These are phyloP conservation scores for Fusarium austroafricanum DNA, from an alignment of 2,329 filamentous ascomycete species.

Conservation along the genomic window DNA sequence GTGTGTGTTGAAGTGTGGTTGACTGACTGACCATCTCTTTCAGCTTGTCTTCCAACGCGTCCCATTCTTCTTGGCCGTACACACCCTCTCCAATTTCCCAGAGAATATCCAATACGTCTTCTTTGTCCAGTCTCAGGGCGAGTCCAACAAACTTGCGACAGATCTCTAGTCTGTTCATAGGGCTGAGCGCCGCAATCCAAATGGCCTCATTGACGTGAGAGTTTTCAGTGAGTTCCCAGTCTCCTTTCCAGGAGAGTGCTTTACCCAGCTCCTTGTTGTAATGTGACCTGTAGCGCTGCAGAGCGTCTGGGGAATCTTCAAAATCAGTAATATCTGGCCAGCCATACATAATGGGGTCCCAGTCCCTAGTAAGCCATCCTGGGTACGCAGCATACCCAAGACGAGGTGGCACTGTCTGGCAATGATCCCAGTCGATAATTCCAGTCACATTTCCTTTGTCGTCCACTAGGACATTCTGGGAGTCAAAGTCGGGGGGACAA, in stretches of 20 bases:
- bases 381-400: not conserved
- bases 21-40: not conserved
- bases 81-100: not conserved
- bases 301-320: not conserved
- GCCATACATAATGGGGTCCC: constrained; percentile 15
- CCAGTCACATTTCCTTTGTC: not conserved
- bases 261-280: constrained; percentile 5
- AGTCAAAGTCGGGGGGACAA: constrained; percentile 2
- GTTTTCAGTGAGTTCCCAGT: not conserved
- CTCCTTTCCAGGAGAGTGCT: not conserved
- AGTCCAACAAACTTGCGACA: not conserved
- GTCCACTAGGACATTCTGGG: not conserved
- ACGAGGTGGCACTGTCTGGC: not conserved
- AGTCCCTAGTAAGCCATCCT: not conserved
- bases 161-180: not conserved
- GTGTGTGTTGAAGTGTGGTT: not conserved
- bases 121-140: not conserved
- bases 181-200: not conserved
- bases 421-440: constrained; percentile 1
- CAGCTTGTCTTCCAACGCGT: not conserved
- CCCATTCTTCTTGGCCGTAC: not conserved
- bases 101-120: not conserved
- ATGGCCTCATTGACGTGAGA: not conserved
- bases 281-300: not conserved
- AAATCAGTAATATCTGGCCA: not conserved